Evolutionary conservation across 2,329 filamentous ascomycete species (phyloP), one percentile per base, ranked within the genome.

Genomic region (Talaromyces sp.): DNA sequence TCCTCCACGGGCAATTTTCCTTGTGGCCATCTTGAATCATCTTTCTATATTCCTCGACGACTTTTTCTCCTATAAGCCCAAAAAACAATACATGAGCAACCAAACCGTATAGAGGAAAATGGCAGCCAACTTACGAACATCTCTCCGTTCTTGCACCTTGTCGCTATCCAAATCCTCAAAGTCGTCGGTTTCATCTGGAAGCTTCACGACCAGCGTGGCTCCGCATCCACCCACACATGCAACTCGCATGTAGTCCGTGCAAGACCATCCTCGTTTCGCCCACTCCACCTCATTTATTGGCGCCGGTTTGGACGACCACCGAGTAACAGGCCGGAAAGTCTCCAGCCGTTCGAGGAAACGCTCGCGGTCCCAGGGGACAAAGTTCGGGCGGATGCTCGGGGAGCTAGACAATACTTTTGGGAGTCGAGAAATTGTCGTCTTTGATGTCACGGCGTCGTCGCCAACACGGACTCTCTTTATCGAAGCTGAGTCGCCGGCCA

Each of bases 241-340:
- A 17, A 97, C 91, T 3, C 89, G 89, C 74, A 96, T 92, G 65
- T 87, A 86, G 67, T 88, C 88, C 52, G 89, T 86, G 68, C 93
- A 97, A 3, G 88, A 82, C 93, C 94, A 99, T 0, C 93, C 93
- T 61, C 90, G 81, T 79, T 93, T 96, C 0, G 92, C 92, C 94
- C 94, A 99, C 72, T 92, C 89, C 8, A 97, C 87, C 75, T 97
- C 94, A 70, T 86, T 91, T 67, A 97, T 87, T 35, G 81, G 82
- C 57, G 92, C 85, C 0, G 94, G 92, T 72, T 97, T 97, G 0
- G 91, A 89, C n/a, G 90, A 89, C 93, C 93, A 99, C 71, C 89
- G 85, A 58, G 91, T 94, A 54, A 97, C 87, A 66, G 93, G 91
- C 70, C 93, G 89, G 71, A 96, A 99, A 0, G 91, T 95, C 62